Percentiles rank a stretch among this genome's conserved stretches.
Evolutionary conservation across 2,329 filamentous ascomycete genomes (phyloP).

Genomic region (Geosmithia flava): DNA sequence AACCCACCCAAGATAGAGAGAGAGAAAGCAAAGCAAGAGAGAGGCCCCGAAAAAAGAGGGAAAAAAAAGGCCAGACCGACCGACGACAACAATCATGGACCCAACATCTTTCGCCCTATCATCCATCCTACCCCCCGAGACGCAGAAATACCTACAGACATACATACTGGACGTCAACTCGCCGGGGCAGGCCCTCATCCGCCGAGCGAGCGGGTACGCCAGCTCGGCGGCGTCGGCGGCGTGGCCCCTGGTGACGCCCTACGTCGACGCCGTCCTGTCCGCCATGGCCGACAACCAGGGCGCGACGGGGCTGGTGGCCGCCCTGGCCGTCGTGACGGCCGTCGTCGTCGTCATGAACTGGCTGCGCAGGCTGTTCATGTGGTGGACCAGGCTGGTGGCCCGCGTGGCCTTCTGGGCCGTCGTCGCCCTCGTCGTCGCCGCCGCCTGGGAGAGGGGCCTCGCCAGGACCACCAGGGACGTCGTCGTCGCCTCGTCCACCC

Average conservation of each 20-base stretch:
- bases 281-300: slow-evolving; percentile 21
- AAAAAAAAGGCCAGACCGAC: not conserved
- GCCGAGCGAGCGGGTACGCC: slow-evolving; percentile 17
- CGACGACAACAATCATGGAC: slow-evolving; percentile 13
- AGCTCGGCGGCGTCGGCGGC: slow-evolving; percentile 16
- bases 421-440: slow-evolving; percentile 39
- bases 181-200: slow-evolving; percentile 27
- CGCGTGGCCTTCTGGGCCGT: slow-evolving; percentile 52
- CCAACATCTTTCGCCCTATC: slow-evolving; percentile 19
- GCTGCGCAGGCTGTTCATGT: slow-evolving; percentile 60
- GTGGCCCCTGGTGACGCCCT: slow-evolving; percentile 27
- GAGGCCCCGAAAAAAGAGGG: not conserved
- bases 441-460: slow-evolving; percentile 53
- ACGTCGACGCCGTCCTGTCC: slow-evolving; percentile 24
- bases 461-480: slow-evolving; percentile 51
- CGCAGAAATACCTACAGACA: slow-evolving; percentile 28
- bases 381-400: slow-evolving; percentile 59
- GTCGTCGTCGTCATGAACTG: slow-evolving; percentile 58
- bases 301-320: slow-evolving; percentile 16
- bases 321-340: slow-evolving; percentile 27
- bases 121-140: slow-evolving; percentile 28
- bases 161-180: slow-evolving; percentile 34
- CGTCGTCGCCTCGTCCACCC: slow-evolving; percentile 25
- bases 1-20: no score
- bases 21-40: no score